Evolutionary conservation across 2,329 filamentous ascomycete species (phyloP), one percentile per base, ranked within the genome.

Genomic region (Sclerotinia minor): DNA sequence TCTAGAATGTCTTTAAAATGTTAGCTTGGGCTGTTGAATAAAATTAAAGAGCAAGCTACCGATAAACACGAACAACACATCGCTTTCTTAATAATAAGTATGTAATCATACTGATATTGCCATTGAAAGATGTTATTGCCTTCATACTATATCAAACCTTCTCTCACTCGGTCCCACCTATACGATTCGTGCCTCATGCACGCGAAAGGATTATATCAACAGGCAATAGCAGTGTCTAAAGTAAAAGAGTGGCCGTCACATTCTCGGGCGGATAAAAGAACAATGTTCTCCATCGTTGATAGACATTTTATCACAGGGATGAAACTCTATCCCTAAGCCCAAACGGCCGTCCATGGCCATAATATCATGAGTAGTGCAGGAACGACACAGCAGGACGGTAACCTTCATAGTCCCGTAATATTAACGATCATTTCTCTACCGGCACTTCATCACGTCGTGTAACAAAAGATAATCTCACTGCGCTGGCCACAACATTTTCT

Each of bases 391-490:
- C 49, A 52, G 65, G 21, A 61, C 44, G 55, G 65, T 53, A 67
- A 67, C 35, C 47, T 52, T n/a, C 35, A 61, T 24, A 45, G n/a
- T 67, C 32, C 65, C 65, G 55, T 67, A 67, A 52, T 24, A 45
- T 61, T 32, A 15, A 38, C 35, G 35, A 67, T 63, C 19, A 24
- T 41, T 64, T 53, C 13, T 67, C 58, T 60, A 38, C 65, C 57
- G 65, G 65, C 55, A 63, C 65, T 63, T 67, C 47, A 15, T 26
- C 29, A 61, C 26, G 57, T 9, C 58, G 55, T 61, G 65, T 61
- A 45, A 67, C 65, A 53, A 53, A 41, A 38, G 64, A 52, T 63
- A 67, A 67, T 63, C 57, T 67, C 38, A 67, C 44, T 60, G 64
- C 65, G 45, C 35, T 67, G 55, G 65, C 55, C 54, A 64, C 61